phyloP scores from a whole-genome alignment of 208 protist genomes.

The Trypanosoma boissoni region DNA sequence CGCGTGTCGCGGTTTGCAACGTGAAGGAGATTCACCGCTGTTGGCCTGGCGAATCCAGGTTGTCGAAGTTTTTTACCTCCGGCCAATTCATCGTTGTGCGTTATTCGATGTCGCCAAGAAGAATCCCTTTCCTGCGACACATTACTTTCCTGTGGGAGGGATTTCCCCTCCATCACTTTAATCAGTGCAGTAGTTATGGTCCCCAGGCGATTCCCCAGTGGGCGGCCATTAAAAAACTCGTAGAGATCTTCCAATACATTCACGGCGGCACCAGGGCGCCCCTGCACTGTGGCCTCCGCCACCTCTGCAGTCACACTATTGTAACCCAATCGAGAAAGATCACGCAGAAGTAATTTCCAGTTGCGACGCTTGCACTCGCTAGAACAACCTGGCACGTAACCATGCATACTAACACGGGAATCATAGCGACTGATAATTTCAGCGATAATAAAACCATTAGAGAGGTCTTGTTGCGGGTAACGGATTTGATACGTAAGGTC shows the following conservation, averaged over 20 bases:
- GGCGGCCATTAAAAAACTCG: slow-evolving; percentile 68
- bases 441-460: slow-evolving; percentile 92
- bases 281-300: slow-evolving; percentile 60
- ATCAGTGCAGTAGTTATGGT: neutral
- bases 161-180: neutral
- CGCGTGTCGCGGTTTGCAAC: slow-evolving; percentile 31
- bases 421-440: slow-evolving; percentile 93
- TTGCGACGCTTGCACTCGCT: slow-evolving; percentile 83
- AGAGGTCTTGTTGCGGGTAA: slow-evolving; percentile 92
- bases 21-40: slow-evolving; percentile 56
- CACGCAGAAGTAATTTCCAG: slow-evolving; percentile 73
- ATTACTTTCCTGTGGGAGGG: neutral
- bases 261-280: slow-evolving; percentile 50
- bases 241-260: slow-evolving; percentile 71
- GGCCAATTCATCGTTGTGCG: slow-evolving; percentile 60
- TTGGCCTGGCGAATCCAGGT: slow-evolving; percentile 61
- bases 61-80: slow-evolving; percentile 27
- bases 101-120: slow-evolving; percentile 38
- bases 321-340: slow-evolving; percentile 54
- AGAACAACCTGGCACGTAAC: slow-evolving; percentile 75
- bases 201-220: slow-evolving; percentile 25
- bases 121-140: neutral
- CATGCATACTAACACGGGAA: slow-evolving; percentile 72
- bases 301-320: slow-evolving; percentile 35
- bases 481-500: slow-evolving; percentile 89